Percentiles rank a stretch among this genome's conserved stretches.
phyloP scores from a whole-genome alignment of 2,329 filamentous ascomycete genomes.

The Trichoderma guizhouense region DNA sequence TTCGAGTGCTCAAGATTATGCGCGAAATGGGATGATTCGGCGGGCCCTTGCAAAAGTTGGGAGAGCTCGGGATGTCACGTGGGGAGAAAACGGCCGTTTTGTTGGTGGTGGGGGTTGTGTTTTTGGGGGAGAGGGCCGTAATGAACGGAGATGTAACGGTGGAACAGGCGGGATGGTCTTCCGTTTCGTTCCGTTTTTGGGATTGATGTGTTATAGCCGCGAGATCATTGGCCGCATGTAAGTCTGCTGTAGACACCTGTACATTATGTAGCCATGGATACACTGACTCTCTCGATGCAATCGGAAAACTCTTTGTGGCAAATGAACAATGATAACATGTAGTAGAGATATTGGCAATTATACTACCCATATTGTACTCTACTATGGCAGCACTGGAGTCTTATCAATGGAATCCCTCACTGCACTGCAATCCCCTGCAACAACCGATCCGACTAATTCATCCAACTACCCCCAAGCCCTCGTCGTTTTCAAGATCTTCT shows the following conservation, averaged over 20 bases:
- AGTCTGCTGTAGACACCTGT: not conserved
- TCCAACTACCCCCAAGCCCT: not conserved
- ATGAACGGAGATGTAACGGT: not conserved
- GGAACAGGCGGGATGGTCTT: not conserved
- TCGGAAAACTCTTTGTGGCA: not conserved
- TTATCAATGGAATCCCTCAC: too few species aligned
- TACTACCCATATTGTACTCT: not conserved
- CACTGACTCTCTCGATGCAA: not conserved
- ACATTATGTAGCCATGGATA: not conserved
- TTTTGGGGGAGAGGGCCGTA: not conserved
- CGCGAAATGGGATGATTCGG: slow-evolving; percentile 35
- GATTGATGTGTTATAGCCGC: not conserved
- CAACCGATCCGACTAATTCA: not conserved
- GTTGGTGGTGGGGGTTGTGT: not conserved
- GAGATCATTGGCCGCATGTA: not conserved
- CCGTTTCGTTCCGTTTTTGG: not conserved
- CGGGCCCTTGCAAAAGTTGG: slow-evolving; percentile 29
- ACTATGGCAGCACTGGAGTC: too few species aligned
- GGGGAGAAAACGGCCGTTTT: slow-evolving; percentile 16
- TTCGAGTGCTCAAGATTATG: slow-evolving; percentile 25
- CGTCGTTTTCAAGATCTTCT: not conserved
- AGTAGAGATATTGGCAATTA: not conserved
- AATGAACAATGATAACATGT: not conserved
- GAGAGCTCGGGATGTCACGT: slow-evolving; percentile 35
- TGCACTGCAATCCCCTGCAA: not conserved